A percentile compares a stretch with the other conserved stretches of the same genome.
Evolutionary conservation across 805 yeast species (phyloP).

Genomic region (Saturnispora hagleri): DNA sequence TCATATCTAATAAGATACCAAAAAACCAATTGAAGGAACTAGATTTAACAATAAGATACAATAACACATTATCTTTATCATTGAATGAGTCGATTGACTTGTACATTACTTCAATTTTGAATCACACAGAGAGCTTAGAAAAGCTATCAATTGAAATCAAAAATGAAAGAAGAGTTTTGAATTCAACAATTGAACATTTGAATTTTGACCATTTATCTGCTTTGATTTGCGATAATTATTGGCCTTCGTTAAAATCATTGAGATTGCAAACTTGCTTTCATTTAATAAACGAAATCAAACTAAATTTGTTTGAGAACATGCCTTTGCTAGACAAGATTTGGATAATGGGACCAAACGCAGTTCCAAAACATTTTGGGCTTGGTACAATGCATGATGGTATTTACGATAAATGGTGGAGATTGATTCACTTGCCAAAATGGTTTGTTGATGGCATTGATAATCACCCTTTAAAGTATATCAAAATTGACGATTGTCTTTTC

Average conservation of each 20-base stretch:
- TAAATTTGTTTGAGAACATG: slow-evolving; percentile 22
- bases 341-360: slow-evolving; percentile 41
- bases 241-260: slow-evolving; percentile 27
- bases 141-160: slow-evolving; percentile 21
- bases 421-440: slow-evolving; percentile 42
- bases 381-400: slow-evolving; percentile 46
- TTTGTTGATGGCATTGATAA: slow-evolving; percentile 19
- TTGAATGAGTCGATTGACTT: slow-evolving; percentile 13
- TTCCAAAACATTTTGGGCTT: slow-evolving; percentile 47
- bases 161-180: slow-evolving; percentile 16
- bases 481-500: slow-evolving; percentile 43
- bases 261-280: slow-evolving; percentile 32
- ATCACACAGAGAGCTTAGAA: slow-evolving; percentile 14
- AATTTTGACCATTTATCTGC: slow-evolving; percentile 13
- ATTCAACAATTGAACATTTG: slow-evolving; percentile 14
- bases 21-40: slow-evolving; percentile 17
- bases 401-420: slow-evolving; percentile 48
- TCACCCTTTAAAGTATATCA: slow-evolving; percentile 30
- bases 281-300: slow-evolving; percentile 23
- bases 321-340: slow-evolving; percentile 30
- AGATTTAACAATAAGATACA: slow-evolving; percentile 18
- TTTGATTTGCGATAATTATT: slow-evolving; percentile 5
- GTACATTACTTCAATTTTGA: slow-evolving; percentile 11
- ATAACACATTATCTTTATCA: slow-evolving; percentile 13
- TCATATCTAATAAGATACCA: slow-evolving; percentile 11